Conservation (phyloP, 495 filamentous ascomycete genomes). For the Amphirosellinia nigrospora region DNA sequence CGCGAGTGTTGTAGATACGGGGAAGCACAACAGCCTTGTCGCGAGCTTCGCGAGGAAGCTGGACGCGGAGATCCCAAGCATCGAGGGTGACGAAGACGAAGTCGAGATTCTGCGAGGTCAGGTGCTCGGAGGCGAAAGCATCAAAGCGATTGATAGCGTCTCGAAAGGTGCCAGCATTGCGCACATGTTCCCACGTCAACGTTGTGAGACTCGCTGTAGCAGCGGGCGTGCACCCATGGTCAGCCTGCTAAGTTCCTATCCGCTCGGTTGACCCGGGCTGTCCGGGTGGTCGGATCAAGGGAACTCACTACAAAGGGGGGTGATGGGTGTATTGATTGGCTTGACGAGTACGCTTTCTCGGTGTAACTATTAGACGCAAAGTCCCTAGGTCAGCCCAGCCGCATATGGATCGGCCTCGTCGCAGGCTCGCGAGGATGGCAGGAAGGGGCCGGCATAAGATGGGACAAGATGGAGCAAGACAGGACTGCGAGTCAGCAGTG, state of each 20-base stretch:
- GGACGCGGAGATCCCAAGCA: slow-evolving; percentile 97
- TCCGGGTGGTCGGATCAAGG: slow-evolving; percentile 13
- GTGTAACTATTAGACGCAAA: slow-evolving; percentile 67
- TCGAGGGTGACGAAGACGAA: slow-evolving; percentile 98
- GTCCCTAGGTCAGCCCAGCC: slow-evolving; percentile 26
- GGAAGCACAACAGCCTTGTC: slow-evolving; percentile 97
- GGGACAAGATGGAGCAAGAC: not conserved
- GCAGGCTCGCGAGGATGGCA: not conserved
- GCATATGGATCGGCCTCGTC: not conserved
- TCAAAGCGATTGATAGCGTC: slow-evolving; percentile 97
- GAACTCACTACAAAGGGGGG: slow-evolving; percentile 94
- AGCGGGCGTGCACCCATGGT: slow-evolving; percentile 19
- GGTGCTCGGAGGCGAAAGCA: slow-evolving; percentile 85
- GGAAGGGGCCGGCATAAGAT: not conserved
- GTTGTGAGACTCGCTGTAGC: slow-evolving; percentile 89
- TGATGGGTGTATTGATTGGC: slow-evolving; percentile 97
- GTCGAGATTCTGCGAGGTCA: slow-evolving; percentile 83
- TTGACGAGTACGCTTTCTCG: slow-evolving; percentile 96
- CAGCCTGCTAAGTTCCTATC: slow-evolving; percentile 14
- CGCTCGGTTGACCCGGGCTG: slow-evolving; percentile 29
- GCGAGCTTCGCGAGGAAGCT: slow-evolving; percentile 94
- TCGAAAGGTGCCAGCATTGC: slow-evolving; percentile 92
- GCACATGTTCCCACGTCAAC: slow-evolving; percentile 97
- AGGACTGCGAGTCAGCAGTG: not conserved
- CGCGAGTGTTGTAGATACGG: slow-evolving; percentile 96